Conservation (phyloP, 306 rosid species). For the Prunus persica region DNA sequence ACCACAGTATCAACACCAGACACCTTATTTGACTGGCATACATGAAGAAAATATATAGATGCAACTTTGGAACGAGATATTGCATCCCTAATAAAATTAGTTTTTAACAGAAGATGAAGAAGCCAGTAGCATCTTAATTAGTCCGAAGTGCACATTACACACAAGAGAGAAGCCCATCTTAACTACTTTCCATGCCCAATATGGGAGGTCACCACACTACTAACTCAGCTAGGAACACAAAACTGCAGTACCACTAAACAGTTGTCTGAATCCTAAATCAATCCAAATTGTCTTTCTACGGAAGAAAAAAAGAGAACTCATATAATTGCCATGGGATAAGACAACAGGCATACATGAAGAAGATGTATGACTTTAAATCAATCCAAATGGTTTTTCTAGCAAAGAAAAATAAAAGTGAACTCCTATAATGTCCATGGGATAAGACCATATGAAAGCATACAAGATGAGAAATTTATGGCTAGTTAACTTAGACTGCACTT, state of each 20-base stretch:
- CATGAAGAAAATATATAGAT: not conserved
- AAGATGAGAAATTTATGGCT: not conserved
- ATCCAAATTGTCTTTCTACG: not conserved
- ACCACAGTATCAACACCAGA: not conserved
- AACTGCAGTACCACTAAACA: not conserved
- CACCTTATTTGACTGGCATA: not conserved
- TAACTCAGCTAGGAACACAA: not conserved
- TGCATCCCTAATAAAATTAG: not conserved
- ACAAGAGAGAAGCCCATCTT: not conserved
- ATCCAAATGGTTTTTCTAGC: not conserved
- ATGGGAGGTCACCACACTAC: not conserved
- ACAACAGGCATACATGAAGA: not conserved
- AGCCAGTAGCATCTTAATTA: not conserved
- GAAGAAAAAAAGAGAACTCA: not conserved
- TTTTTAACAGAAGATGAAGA: not conserved
- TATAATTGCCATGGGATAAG: not conserved
- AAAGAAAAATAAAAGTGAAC: not conserved
- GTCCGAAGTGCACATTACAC: not conserved
- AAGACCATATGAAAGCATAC: not conserved
- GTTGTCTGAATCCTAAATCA: not conserved
- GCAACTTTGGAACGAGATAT: not conserved
- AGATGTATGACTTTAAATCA: not conserved
- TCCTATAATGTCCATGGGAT: not conserved
- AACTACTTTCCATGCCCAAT: not conserved
- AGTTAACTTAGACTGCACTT: not conserved